Evolutionary conservation across 805 yeast species (phyloP).

Genomic region (Metschnikowia henanensis): DNA sequence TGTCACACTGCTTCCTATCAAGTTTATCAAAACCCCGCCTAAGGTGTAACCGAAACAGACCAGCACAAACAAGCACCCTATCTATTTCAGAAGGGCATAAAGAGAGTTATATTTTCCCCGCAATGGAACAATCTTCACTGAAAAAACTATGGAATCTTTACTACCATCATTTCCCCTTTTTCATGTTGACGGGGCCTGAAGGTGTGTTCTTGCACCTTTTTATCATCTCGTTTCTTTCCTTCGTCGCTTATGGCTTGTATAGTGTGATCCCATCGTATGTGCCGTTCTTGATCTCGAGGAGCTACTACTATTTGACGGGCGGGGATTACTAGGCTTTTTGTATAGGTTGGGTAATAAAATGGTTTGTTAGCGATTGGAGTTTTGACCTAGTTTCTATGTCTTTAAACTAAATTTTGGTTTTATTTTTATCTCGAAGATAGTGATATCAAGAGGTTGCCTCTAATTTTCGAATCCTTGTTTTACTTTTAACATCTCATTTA

Average conservation of each 20-base stretch:
- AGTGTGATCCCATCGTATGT: conserved; percentile 26
- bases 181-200: conserved; percentile 50
- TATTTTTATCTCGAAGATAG: neutral
- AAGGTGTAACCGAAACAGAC: no score
- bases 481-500: no score
- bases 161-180: conserved; percentile 47
- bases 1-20: no score
- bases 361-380: no score
- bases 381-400: neutral
- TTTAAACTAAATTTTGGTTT: neutral
- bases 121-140: conserved; percentile 7
- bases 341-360: conserved; percentile 7
- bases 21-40: no score
- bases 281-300: conserved; percentile 30
- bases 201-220: conserved; percentile 25
- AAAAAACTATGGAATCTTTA: conserved; percentile 25
- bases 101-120: neutral
- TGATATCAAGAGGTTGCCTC: neutral
- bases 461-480: neutral
- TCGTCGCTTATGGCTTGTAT: conserved; percentile 20
- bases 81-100: no score
- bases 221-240: conserved; percentile 16
- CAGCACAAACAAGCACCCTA: no score
- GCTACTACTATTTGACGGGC: conserved; percentile 39
- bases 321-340: conserved; percentile 12